Conservation (phyloP, 495 filamentous ascomycete species). For the Aspergillus biplanus region DNA sequence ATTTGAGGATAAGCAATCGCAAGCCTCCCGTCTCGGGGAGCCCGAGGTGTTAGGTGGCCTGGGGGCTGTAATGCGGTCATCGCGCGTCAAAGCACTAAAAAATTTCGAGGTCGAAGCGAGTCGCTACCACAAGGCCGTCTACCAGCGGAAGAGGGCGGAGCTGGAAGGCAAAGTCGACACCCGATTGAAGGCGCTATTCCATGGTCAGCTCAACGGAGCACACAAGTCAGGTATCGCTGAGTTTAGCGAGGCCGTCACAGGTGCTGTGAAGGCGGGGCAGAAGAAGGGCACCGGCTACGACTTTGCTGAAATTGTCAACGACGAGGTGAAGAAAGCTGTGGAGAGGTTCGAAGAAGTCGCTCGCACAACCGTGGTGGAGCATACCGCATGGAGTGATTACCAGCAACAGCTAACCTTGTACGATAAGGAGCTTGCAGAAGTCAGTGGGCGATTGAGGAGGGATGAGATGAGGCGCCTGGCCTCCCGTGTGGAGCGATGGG, state of each 20-base stretch:
- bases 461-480: conserved; percentile 96
- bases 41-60: conserved; percentile 73
- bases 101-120: conserved; percentile 88
- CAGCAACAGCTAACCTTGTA: conserved; percentile 63
- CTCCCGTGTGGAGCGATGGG: conserved; percentile 88
- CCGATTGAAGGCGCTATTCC: conserved; percentile 84
- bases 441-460: conserved; percentile 77
- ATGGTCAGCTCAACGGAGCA: conserved; percentile 80
- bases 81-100: conserved; percentile 74
- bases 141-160: conserved; percentile 79
- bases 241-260: conserved; percentile 84
- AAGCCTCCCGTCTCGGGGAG: conserved; percentile 70
- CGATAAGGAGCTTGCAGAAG: conserved; percentile 83
- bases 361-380: conserved; percentile 70
- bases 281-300: conserved; percentile 89
- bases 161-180: conserved; percentile 84
- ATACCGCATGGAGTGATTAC: conserved; percentile 80
- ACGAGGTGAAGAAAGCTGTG: conserved; percentile 75
- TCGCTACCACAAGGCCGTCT: conserved; percentile 95
- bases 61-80: conserved; percentile 71
- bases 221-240: conserved; percentile 87
- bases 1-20: conserved; percentile 83
- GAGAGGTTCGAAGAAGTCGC: conserved; percentile 79
- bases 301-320: conserved; percentile 89
- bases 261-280: conserved; percentile 84